phyloP scores from a whole-genome alignment of 768 basidiomycete species.

The Boletus reticulatus region DNA sequence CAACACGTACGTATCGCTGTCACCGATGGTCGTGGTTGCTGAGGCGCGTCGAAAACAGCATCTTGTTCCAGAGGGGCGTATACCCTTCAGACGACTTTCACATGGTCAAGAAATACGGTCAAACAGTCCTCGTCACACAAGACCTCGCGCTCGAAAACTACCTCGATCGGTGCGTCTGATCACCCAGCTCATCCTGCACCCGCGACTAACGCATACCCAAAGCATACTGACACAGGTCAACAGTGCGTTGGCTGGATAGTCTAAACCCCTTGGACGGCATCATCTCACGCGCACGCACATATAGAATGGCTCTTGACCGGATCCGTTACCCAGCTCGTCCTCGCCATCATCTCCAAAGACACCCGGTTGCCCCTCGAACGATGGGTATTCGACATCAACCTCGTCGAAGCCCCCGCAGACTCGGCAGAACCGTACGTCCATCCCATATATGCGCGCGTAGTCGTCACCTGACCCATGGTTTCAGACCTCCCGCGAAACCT shows the following conservation, averaged over 20 bases:
- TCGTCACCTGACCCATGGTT: background rate
- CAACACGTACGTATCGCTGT: conserved; percentile 68
- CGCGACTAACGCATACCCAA: background rate
- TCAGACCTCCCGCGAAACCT: conserved; percentile 59
- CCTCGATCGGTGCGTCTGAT: conserved; percentile 59
- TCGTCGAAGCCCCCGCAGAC: conserved; percentile 63
- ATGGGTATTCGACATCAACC: conserved; percentile 97
- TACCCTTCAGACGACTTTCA: conserved; percentile 65
- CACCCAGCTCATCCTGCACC: too few relatives aligned
- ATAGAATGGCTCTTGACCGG: conserved; percentile 93
- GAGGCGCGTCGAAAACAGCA: conserved; percentile 43
- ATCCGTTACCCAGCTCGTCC: conserved; percentile 89
- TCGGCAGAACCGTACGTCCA: conserved; percentile 48
- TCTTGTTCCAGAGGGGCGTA: conserved; percentile 94
- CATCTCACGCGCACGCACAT: background rate
- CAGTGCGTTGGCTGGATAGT: conserved; percentile 43
- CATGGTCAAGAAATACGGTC: conserved; percentile 99
- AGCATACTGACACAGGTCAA: conserved; percentile 92
- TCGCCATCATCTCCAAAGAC: conserved; percentile 95
- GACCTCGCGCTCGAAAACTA: conserved; percentile 93
- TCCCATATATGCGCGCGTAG: background rate
- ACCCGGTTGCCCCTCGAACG: conserved; percentile 88
- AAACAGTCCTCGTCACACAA: conserved; percentile 92
- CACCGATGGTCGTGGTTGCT: background rate
- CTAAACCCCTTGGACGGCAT: background rate